phyloP scores from a whole-genome alignment of 352 stramenopile species.

The Pythium apleroticum region DNA sequence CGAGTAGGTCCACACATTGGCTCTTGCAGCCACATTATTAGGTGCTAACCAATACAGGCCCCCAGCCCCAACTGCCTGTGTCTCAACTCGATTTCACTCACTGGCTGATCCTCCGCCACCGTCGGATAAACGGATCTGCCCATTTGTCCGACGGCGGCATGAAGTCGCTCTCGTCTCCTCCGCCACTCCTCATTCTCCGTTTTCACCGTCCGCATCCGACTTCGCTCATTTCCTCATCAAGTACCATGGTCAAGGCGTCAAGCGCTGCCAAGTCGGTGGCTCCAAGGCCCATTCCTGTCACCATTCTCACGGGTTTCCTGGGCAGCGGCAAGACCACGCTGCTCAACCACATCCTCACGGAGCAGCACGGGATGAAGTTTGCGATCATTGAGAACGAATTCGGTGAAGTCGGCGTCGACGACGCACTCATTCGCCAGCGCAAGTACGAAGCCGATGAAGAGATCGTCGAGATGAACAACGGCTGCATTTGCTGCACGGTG shows the following conservation, averaged over 20 bases:
- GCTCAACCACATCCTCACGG: constrained; percentile 90
- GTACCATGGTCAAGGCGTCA: background rate
- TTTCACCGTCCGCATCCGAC: background rate
- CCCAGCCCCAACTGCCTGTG: no score
- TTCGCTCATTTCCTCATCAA: background rate
- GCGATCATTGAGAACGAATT: constrained; percentile 92
- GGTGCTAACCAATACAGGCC: background rate
- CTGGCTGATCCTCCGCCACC: no score
- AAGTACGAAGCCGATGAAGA: constrained; percentile 52
- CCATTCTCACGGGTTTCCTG: constrained; percentile 92
- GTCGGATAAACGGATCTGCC: background rate
- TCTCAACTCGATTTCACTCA: no score
- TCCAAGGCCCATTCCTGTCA: constrained; percentile 69
- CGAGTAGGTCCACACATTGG: background rate
- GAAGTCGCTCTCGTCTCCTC: background rate
- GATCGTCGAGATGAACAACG: constrained; percentile 83
- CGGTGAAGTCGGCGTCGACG: constrained; percentile 75
- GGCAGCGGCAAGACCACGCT: constrained; percentile 94
- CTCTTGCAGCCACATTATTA: background rate
- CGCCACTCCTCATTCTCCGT: background rate
- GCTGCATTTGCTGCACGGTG: constrained; percentile 92
- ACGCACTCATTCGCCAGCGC: constrained; percentile 51
- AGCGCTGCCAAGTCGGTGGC: background rate
- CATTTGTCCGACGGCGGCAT: background rate
- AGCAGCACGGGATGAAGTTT: constrained; percentile 65